phyloP scores from a whole-genome alignment of 768 basidiomycete species.

The Auriscalpium orientale region DNA sequence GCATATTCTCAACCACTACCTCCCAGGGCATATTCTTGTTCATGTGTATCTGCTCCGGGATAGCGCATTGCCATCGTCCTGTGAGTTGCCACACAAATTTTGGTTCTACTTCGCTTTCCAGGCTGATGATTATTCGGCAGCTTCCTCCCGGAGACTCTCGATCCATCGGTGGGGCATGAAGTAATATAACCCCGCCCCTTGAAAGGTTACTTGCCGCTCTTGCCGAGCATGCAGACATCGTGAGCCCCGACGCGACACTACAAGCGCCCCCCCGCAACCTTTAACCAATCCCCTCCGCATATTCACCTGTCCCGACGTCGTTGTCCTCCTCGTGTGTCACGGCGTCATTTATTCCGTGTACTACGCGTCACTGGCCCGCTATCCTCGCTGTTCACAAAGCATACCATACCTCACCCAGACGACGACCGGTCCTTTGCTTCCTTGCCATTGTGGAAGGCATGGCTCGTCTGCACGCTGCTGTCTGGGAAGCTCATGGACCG shows the following conservation, averaged over 20 bases:
- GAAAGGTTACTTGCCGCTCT: constrained; percentile 22
- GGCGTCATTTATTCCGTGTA: constrained; percentile 48
- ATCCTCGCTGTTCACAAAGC: constrained; percentile 48
- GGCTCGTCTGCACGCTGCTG: constrained; percentile 45
- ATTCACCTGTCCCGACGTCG: constrained; percentile 47
- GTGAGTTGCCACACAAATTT: constrained; percentile 16
- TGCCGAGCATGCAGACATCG: constrained; percentile 24
- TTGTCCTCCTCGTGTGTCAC: constrained; percentile 46
- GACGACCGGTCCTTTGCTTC: constrained; percentile 70
- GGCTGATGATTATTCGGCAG: constrained; percentile 15
- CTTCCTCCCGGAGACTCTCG: constrained; percentile 42
- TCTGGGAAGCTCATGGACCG: constrained; percentile 60
- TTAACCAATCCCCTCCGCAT: constrained; percentile 50
- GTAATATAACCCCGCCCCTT: constrained; percentile 29
- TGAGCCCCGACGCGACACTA: neutral
- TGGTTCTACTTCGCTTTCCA: neutral
- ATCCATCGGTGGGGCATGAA: constrained; percentile 34
- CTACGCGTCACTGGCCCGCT: constrained; percentile 54
- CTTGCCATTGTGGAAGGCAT: constrained; percentile 70
- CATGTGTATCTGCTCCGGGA: constrained; percentile 26
- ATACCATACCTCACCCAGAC: constrained; percentile 59
- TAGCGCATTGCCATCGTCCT: constrained; percentile 29
- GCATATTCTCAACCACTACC: neutral
- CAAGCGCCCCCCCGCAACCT: constrained; percentile 23
- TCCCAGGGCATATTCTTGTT: constrained; percentile 38